phyloP scores from a whole-genome alignment of 306 rosid species.

The Rubus parviflorus region DNA sequence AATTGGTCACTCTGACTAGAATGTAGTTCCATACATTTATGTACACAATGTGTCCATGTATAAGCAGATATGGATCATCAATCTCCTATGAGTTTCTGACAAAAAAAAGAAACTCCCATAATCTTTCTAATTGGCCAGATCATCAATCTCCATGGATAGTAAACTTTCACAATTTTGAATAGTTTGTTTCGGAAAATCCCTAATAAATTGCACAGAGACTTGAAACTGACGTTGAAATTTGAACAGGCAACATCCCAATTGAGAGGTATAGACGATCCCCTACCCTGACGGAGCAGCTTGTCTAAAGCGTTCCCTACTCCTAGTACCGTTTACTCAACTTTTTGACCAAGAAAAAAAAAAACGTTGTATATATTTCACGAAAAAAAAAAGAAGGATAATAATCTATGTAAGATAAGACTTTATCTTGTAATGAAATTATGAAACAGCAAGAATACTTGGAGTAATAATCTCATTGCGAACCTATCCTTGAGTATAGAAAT shows the following conservation, averaged over 20 bases:
- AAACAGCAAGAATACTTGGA: background rate
- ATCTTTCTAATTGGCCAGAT: no score
- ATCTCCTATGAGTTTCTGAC: background rate
- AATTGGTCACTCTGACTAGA: background rate
- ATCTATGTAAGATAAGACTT: background rate
- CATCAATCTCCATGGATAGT: background rate
- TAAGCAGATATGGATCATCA: background rate
- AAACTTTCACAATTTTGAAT: background rate
- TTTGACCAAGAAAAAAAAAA: no score
- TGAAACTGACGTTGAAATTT: background rate
- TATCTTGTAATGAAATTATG: background rate
- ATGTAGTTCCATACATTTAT: background rate
- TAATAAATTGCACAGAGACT: background rate
- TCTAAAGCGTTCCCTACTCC: background rate
- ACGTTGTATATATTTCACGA: no score
- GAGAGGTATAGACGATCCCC: background rate
- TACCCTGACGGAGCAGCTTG: background rate
- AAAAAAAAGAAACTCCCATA: no score
- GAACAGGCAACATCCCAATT: background rate
- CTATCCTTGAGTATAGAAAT: background rate
- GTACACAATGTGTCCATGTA: background rate
- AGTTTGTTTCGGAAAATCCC: conserved; percentile 6
- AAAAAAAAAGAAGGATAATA: background rate
- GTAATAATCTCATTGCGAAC: background rate
- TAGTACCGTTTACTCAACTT: no score